Conservation (phyloP, 1,284 basidiomycete species). For the Ceratobasidium sp. region DNA sequence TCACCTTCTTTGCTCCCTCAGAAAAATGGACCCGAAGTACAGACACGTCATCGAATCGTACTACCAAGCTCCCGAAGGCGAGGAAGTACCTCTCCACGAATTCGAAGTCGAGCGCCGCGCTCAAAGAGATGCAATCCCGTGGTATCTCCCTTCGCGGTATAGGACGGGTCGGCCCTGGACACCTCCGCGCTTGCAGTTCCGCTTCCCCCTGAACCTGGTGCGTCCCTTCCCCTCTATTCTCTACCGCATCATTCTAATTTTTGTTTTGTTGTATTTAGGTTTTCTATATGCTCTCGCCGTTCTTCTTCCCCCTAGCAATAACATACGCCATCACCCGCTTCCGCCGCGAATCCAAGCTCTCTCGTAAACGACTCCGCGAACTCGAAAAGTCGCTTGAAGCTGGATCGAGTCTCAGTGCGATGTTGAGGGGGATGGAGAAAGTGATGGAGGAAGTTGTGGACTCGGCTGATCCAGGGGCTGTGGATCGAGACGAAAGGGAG, state of each 20-base stretch:
- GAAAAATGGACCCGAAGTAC: constrained; percentile 71
- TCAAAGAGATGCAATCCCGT: constrained; percentile 47
- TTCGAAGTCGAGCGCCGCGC: constrained; percentile 43
- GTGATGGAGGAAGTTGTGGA: constrained; percentile 64
- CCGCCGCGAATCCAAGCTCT: constrained; percentile 66
- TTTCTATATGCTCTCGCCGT: constrained; percentile 68
- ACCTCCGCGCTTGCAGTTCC: constrained; percentile 73
- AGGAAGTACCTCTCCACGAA: constrained; percentile 25
- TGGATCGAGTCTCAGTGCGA: constrained; percentile 64
- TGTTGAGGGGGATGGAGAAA: constrained; percentile 72
- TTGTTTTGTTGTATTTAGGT: constrained; percentile 60
- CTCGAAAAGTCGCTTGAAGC: constrained; percentile 66
- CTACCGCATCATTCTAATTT: not conserved
- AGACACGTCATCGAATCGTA: constrained; percentile 69
- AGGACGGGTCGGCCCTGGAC: constrained; percentile 60
- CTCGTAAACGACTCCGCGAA: constrained; percentile 70
- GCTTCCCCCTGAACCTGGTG: constrained; percentile 82
- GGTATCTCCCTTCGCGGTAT: constrained; percentile 37
- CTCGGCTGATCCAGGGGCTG: not conserved
- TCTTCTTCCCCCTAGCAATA: constrained; percentile 73
- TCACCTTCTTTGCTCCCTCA: constrained; percentile 54
- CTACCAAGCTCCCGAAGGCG: constrained; percentile 43
- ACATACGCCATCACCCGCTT: constrained; percentile 67
- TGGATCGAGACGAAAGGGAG: not conserved
- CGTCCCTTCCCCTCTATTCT: constrained; percentile 53